A percentile compares a stretch with the other conserved stretches of the same genome.
phyloP scores from a whole-genome alignment of 2,329 filamentous ascomycete genomes.

The Pestalotiopsis sp. region DNA sequence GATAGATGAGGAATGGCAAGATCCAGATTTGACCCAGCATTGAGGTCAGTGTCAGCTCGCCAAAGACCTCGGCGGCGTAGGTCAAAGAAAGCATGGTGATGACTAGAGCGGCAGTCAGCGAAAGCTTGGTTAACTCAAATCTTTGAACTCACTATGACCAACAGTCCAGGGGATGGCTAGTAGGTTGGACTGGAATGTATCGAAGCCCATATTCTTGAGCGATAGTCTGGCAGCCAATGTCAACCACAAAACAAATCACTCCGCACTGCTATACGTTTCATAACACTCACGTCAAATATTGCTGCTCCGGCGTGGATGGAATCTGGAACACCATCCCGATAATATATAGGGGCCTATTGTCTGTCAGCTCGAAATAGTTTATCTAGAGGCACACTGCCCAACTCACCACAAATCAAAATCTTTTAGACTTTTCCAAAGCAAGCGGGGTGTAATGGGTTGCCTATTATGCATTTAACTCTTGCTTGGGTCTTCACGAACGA shows the following conservation, averaged over 20 bases:
- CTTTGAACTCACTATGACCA: conserved; percentile 33
- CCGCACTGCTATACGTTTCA: no score
- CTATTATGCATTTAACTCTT: conserved; percentile 63
- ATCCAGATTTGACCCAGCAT: conserved; percentile 59
- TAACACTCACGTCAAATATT: conserved; percentile 31
- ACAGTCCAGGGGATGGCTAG: conserved; percentile 49
- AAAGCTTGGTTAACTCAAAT: neutral
- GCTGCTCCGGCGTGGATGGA: conserved; percentile 23
- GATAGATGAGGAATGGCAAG: conserved; percentile 58
- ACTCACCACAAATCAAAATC: conserved; percentile 58
- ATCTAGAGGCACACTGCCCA: neutral
- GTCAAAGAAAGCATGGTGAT: conserved; percentile 37
- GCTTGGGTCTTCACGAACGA: conserved; percentile 56
- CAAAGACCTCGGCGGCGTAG: conserved; percentile 44
- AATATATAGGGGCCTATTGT: conserved; percentile 45
- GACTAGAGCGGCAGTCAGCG: conserved; percentile 22
- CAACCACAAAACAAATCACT: neutral
- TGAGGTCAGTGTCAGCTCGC: conserved; percentile 50
- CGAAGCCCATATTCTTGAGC: conserved; percentile 19
- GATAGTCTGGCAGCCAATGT: conserved; percentile 34
- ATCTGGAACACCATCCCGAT: conserved; percentile 35
- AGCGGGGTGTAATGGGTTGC: conserved; percentile 49
- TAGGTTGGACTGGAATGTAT: conserved; percentile 43
- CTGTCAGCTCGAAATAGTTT: neutral
- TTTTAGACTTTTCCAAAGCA: conserved; percentile 49